These are phyloP conservation scores for Citrus maxima DNA, from an alignment of 345 rosid species.

Conservation along the genomic window DNA sequence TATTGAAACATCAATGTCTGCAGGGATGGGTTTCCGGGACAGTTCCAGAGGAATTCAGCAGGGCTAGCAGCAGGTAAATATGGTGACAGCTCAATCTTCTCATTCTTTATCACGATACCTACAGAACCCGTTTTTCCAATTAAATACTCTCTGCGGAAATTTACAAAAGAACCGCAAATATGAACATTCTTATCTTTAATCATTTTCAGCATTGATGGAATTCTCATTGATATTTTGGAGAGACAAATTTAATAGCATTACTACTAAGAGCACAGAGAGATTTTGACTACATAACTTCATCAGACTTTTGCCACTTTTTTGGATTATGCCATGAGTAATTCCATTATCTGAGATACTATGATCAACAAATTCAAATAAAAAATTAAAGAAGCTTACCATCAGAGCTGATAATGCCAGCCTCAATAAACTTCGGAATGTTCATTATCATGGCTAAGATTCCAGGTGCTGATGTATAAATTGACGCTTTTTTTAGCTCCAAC, in stretches of 20 bases:
- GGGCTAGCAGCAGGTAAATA: conserved; percentile 5
- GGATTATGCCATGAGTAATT: no score
- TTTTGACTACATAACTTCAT: no score
- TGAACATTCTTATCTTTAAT: neutral
- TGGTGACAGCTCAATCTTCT: conserved; percentile 7
- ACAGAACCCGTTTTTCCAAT: neutral
- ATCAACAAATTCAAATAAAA: neutral
- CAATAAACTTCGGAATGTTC: conserved; percentile 17
- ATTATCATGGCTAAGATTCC: conserved; percentile 19
- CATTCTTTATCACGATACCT: conserved; percentile 6
- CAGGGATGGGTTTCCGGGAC: neutral
- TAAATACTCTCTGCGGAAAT: neutral
- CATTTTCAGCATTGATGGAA: neutral
- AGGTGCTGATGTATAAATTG: conserved; percentile 4
- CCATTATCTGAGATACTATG: no score
- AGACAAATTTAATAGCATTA: neutral
- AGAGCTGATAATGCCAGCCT: conserved; percentile 21
- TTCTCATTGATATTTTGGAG: no score
- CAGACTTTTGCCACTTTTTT: no score
- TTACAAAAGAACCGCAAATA: neutral
- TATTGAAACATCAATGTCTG: conserved; percentile 1
- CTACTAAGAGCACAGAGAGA: no score
- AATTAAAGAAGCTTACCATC: conserved; percentile 5
- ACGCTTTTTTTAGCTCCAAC: conserved; percentile 13
- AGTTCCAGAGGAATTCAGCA: conserved; percentile 17